Conservation (phyloP, 2,329 filamentous ascomycete species). For the Emergomyces pasteurianus region DNA sequence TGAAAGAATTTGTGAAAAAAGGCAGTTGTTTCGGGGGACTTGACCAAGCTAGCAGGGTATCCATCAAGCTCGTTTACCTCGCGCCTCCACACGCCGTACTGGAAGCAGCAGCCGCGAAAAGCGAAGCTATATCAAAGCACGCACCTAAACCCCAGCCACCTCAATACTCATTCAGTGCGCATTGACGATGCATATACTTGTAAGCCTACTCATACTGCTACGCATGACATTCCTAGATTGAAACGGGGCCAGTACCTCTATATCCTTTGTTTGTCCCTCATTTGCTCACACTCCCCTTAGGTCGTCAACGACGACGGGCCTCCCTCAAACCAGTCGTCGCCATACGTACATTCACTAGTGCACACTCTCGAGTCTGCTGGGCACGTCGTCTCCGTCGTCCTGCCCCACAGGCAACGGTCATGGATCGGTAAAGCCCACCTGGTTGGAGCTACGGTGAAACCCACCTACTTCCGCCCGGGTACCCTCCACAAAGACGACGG, state of each 20-base stretch:
- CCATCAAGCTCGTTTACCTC: neutral
- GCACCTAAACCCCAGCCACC: neutral
- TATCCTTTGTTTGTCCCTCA: neutral
- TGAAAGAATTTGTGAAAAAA: neutral
- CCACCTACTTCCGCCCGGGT: slow-evolving; percentile 66
- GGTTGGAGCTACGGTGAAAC: slow-evolving; percentile 76
- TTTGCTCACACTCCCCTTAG: slow-evolving; percentile 14
- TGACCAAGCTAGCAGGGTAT: neutral
- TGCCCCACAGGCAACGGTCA: slow-evolving; percentile 82
- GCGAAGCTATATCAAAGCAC: neutral
- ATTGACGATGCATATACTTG: slow-evolving; percentile 39
- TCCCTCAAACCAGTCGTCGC: slow-evolving; percentile 63
- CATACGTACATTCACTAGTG: slow-evolving; percentile 66
- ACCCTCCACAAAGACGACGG: slow-evolving; percentile 53
- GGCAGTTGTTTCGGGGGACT: neutral
- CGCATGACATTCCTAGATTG: neutral
- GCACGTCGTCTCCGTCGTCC: slow-evolving; percentile 79
- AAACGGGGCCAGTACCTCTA: neutral
- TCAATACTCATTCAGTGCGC: neutral
- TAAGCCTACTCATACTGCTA: slow-evolving; percentile 20
- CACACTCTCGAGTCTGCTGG: slow-evolving; percentile 59
- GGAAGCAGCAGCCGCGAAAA: neutral
- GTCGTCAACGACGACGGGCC: slow-evolving; percentile 66
- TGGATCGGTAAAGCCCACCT: slow-evolving; percentile 99
- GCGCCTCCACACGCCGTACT: neutral